Base-by-base conservation (phyloP, 768 basidiomycete species). In the Phlebiopsis flavidoalba region DNA sequence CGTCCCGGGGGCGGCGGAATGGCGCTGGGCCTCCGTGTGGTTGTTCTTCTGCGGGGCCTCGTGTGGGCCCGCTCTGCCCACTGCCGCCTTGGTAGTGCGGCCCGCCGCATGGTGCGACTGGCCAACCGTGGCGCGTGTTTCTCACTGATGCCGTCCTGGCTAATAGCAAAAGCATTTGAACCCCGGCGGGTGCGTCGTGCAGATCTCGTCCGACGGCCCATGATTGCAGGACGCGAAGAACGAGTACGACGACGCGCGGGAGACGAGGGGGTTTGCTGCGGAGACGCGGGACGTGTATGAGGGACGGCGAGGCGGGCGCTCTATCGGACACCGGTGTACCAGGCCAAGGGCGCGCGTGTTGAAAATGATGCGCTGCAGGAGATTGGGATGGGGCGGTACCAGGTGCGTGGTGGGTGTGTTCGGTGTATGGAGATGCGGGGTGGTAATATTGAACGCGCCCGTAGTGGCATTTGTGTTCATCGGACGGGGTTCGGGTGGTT, bases 401-500 rank as follows among this genome's bases (percentile, higher is more conserved):
- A 83, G 76, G 80, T 77, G 52, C 17, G 73, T 59, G n/a, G n/a
- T n/a, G 22, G 26, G n/a, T 24, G 24, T 22, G 5, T 54, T 15
- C 55, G 17, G 35, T 43, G 14, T 6, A 31, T 2, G 26, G 22
- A 37, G 31, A n/a, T 22, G 14, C 4, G 19, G 2, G 21, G n/a
- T 11, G 26, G 4, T 40, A 17, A 14, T n/a, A 22, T 12, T 37
- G 11, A 21, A n/a, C 19, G 36, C 24, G 35, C 40, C 19, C 5
- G 14, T 22, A 88, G 86, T 86, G 83, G 76, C 73, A 76, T 61
- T 69, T 89, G 50, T 89, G 50, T 89, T 89, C 70, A 33, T 84
- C 60, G 82, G 31, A 79, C 86, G 8, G 88, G 87, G 0, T 88
- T 90, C 72, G 88, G 88, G 43, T 89, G 87, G 87, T 77, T 89